Base-by-base conservation (phyloP, 106 monocot species). In the Amphibolis antarctica region DNA sequence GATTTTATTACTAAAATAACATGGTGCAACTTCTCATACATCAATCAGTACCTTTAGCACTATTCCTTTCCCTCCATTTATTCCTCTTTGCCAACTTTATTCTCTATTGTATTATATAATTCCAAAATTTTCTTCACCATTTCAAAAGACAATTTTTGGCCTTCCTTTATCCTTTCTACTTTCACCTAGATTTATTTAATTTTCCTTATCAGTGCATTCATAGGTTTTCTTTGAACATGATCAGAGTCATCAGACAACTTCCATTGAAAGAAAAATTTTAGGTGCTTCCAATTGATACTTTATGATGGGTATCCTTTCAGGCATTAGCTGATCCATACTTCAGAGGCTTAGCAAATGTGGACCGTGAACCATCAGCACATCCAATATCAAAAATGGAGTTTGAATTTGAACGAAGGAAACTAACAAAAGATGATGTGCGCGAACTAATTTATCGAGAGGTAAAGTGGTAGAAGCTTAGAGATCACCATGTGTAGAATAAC, bases 381-480 rank as follows among this genome's bases (percentile, higher is more conserved):
- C 78, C 83, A 22, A 88, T 88, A 24, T 74, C 83, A 47, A 88
- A 88, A 65, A 75, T 83, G 63, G 83, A 88, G 54, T 88, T 88
- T 78, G 87, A 88, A 55, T 88, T 88, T 66, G 87, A 88, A 67
- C 77, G 77, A 49, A 83, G 83, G 73, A 83, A 83, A 74, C 46
- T 88, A 53, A 65, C 87, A 46, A 88, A 83, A 60, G 80, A 88
- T 67, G 87, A 88, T 66, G 80, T 88, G 30, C 74, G 87, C 47
- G 87, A 88, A 60, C 60, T 88, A 65, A 83, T 88, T 50, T 88
- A 88, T 63, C 71, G 80, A 66, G 87, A 88, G 87, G 83, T 86
- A 72, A 42, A 47, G 15, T 19, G 52, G 45, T n/a, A 23, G 1
- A 55, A 44, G 46, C 59, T 67, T 28, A 28, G 25, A 0, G 28